Base-by-base conservation (phyloP, 306 rosid genomes). In the Abrus precatorius region DNA sequence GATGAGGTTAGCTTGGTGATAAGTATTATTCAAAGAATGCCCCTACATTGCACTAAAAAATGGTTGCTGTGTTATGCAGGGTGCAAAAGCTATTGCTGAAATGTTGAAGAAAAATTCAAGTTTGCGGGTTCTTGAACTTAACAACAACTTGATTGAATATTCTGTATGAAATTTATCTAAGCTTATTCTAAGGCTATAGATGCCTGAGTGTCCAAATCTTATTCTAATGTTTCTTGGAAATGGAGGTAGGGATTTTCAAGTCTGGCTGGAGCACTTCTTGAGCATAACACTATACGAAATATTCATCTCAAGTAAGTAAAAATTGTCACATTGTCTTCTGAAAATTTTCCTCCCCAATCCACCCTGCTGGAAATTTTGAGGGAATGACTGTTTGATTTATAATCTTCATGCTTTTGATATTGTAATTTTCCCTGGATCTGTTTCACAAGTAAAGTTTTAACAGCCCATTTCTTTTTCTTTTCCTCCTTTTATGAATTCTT, bases 221-320 rank as follows among this genome's bases (percentile, higher is more conserved):
- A 57, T 74, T 76, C 28, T 82, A 33, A 52, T 84, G 62, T 80
- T 69, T 81, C 71, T 75, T 88, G 83, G 78, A 81, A 85, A 81
- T 89, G 90, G 95, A 87, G 88, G 88, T 86, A 95, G 99, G 99
- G 99, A 83, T 95, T 95, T 82, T 78, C 97, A 76, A 89, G 98
- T 88, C 86, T 95, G 72, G 99, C 97, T 33, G 99, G 92, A 73
- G 99, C 97, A 82, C 96, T 95, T 85, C 85, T 87, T 60, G 99
- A 89, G 89, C 93, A 91, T 81, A 93, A 86, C 82, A 86, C 86
- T 45, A 43, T 95, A 82, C 83, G 94, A 57, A 90, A 89, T 86
- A 68, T 95, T 63, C 97, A 93, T 88, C 93, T 95, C 82, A 93
- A 86, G 98, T 95, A 81, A 90, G 98, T 84, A 57, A 52, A 27